Evolutionary conservation across 208 protist species (phyloP), one percentile per base, ranked within the genome.

Genomic region (Wallacemonas rigidus): DNA sequence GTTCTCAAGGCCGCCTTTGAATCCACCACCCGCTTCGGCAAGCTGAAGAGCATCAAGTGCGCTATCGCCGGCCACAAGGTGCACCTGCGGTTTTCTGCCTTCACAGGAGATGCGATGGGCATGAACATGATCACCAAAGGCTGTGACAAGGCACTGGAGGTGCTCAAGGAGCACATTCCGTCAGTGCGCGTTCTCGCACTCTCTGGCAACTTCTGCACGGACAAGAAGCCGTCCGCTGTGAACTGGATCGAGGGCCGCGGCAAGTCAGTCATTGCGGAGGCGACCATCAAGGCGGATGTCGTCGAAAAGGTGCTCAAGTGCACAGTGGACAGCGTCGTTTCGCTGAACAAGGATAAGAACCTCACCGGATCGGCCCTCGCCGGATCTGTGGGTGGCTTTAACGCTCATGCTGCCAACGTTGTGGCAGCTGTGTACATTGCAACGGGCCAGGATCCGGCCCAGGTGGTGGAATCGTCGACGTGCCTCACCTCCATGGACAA

Each of bases 121-220:
- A 99, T 99, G 98, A 99, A 99, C 80, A 99, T 99, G 99, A 94
- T 99, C 67, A 96, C 95, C n/a, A 99, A 99, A 76, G 99, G 95
- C 60, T 93, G 92, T 35, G 89, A 99, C 57, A 94, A 97, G 69
- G 96, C 91, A 8, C 70, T 99, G 26, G 72, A 90, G 58, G 77
- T 87, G 51, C 74, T 98, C 3, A 78, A 98, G 58, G 56, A 90
- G 54, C 75, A 97, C 51, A 97, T 99, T 72, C 95, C 96, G 43
- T 90, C 98, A 15, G 88, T 98, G 67, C 81, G 95, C 14, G 81
- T 99, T 11, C 64, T 98, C 17, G 84, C 92, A 44, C 73, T 99
- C 38, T 97, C 89, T 14, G 98, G 98, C 62, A 99, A 99, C 81
- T 96, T 93, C 67, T 99, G 98, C 88, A 98, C 95, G 5, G 98